A percentile compares a stretch with the other conserved stretches of the same genome.
phyloP scores from a whole-genome alignment of 2,329 filamentous ascomycete species.

The Purpureocillium takamizusanense region DNA sequence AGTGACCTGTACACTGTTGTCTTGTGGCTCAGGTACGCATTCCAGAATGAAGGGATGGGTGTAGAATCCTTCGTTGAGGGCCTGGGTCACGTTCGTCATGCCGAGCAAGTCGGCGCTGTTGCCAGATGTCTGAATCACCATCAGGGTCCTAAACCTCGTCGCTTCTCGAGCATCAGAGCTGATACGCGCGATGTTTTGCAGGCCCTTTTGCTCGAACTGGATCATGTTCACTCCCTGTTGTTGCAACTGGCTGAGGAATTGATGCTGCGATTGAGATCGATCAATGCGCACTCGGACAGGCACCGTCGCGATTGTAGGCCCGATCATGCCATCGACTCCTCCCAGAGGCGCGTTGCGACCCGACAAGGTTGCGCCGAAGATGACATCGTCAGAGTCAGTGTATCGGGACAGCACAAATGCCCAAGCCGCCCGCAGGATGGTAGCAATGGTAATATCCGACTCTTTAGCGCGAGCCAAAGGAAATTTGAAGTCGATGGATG shows the following conservation, averaged over 20 bases:
- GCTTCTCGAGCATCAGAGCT: conserved; percentile 9
- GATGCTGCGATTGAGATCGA: conserved; percentile 3
- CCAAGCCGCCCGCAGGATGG: conserved; percentile 15
- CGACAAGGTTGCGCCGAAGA: conserved; percentile 17
- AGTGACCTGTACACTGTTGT: conserved; percentile 1
- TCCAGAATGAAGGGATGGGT: conserved; percentile 2
- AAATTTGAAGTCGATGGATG: conserved; percentile 3
- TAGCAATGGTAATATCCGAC: conserved; percentile 8
- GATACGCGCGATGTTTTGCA: conserved; percentile 12
- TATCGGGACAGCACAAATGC: conserved; percentile 13
- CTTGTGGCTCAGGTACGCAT: neutral
- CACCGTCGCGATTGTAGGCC: conserved; percentile 21
- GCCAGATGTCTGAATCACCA: conserved; percentile 13
- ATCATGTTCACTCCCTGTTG: conserved; percentile 4
- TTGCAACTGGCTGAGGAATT: conserved; percentile 10
- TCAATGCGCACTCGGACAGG: conserved; percentile 13
- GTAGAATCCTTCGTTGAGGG: conserved; percentile 1
- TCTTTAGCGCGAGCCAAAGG: neutral
- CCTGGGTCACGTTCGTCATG: neutral
- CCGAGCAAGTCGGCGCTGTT: neutral
- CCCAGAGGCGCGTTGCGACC: conserved; percentile 17
- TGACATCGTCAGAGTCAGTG: conserved; percentile 11
- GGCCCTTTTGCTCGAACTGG: conserved; percentile 11
- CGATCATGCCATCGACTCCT: conserved; percentile 17
- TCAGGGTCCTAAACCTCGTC: conserved; percentile 15